Evolutionary conservation across 2,329 filamentous ascomycete species (phyloP).

Genomic region (Corinectria fuckeliana): DNA sequence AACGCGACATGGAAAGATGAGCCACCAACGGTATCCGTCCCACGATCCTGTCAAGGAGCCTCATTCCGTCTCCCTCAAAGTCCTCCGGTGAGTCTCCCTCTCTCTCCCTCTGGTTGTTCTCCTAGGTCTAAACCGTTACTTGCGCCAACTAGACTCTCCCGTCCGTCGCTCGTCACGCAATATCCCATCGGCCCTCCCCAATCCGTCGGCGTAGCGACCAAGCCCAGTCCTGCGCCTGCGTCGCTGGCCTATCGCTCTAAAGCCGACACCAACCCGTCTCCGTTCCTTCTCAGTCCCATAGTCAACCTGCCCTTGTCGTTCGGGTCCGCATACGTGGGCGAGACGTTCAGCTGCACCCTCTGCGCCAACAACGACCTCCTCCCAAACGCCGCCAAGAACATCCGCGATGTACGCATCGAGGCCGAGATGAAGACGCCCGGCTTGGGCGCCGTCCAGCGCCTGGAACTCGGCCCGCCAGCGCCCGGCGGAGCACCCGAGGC

Average conservation of each 20-base stretch:
- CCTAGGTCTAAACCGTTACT: slow-evolving; percentile 5
- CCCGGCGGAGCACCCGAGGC: slow-evolving; percentile 27
- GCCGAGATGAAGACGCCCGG: slow-evolving; percentile 95
- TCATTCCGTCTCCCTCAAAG: slow-evolving; percentile 80
- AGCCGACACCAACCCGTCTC: slow-evolving; percentile 55
- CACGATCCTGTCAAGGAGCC: slow-evolving; percentile 72
- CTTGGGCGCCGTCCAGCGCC: slow-evolving; percentile 62
- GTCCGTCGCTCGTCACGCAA: slow-evolving; percentile 77
- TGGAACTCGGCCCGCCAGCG: slow-evolving; percentile 60
- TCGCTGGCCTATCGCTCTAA: slow-evolving; percentile 72
- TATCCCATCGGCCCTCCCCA: slow-evolving; percentile 63
- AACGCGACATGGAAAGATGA: slow-evolving; percentile 49
- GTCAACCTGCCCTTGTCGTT: slow-evolving; percentile 91
- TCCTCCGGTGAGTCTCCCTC: slow-evolving; percentile 61
- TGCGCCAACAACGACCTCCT: slow-evolving; percentile 87
- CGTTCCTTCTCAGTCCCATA: slow-evolving; percentile 66
- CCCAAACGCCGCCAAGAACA: slow-evolving; percentile 50
- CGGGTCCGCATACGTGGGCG: slow-evolving; percentile 92
- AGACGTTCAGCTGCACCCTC: slow-evolving; percentile 92
- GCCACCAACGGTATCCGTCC: slow-evolving; percentile 64
- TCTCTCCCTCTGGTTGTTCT: not conserved
- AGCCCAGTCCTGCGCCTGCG: slow-evolving; percentile 60
- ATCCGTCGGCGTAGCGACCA: slow-evolving; percentile 49
- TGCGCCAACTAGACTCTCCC: slow-evolving; percentile 70
- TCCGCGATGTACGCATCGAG: slow-evolving; percentile 80